Conservation (phyloP, 352 stramenopile species). For the Pythium dissimile region DNA sequence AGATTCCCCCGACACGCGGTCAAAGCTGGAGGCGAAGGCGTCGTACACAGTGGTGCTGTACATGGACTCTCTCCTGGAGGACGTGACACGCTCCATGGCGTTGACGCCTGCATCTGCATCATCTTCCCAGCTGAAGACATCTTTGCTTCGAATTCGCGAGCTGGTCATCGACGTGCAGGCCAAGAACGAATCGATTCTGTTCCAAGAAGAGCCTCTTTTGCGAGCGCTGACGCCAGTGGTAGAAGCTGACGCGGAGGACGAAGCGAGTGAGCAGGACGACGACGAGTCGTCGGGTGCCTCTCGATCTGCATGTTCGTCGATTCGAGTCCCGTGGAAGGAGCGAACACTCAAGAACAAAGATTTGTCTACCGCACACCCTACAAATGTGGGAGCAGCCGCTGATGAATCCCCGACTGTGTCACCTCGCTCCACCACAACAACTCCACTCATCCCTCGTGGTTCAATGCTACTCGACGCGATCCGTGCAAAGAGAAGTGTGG, state of each 20-base stretch:
- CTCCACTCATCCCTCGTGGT: background rate
- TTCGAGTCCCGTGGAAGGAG: slow-evolving; percentile 26
- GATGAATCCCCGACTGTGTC: background rate
- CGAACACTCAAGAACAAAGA: background rate
- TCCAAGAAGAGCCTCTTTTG: background rate
- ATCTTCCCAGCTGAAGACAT: background rate
- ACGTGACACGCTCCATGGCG: slow-evolving; percentile 20
- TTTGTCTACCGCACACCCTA: background rate
- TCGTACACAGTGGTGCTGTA: slow-evolving; percentile 5
- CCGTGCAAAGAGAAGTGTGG: slow-evolving; percentile 13
- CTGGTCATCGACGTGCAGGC: slow-evolving; percentile 36
- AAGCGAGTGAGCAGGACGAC: background rate
- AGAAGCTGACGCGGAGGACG: slow-evolving; percentile 5
- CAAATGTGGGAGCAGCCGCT: background rate
- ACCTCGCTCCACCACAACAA: background rate
- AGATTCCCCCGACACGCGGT: slow-evolving; percentile 46
- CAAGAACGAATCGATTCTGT: slow-evolving; percentile 27
- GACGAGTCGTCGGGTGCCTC: background rate
- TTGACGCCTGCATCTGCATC: background rate
- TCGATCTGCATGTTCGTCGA: background rate
- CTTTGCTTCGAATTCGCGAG: slow-evolving; percentile 24
- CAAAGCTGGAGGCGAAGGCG: slow-evolving; percentile 31
- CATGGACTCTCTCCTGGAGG: slow-evolving; percentile 27
- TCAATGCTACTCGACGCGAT: slow-evolving; percentile 21
- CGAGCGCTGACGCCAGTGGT: slow-evolving; percentile 13